phyloP scores from a whole-genome alignment of 2,329 filamentous ascomycete genomes.

The Balansia obtecta region DNA sequence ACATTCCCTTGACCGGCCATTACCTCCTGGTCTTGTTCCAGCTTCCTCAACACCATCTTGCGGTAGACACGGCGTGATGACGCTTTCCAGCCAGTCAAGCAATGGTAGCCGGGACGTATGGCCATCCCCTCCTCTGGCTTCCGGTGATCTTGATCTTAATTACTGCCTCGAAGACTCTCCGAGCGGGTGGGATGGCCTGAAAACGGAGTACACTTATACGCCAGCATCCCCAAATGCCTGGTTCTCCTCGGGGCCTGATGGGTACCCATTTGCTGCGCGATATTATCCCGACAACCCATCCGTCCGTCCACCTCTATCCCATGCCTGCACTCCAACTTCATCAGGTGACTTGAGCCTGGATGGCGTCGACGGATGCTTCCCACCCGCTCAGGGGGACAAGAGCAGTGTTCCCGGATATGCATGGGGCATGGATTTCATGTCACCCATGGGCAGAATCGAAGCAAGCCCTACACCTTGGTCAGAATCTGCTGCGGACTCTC shows the following conservation, averaged over 20 bases:
- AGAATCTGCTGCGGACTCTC: constrained; percentile 5
- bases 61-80: constrained; percentile 6
- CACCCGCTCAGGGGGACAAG: neutral
- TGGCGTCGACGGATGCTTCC: neutral
- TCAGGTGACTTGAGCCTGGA: neutral
- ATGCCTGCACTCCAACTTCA: neutral
- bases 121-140: constrained; percentile 23
- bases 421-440: neutral
- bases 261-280: neutral
- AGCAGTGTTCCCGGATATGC: neutral
- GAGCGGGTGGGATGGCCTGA: neutral
- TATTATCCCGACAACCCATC: neutral
- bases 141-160: constrained; percentile 1
- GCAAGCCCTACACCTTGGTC: constrained; percentile 3
- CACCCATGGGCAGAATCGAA: constrained; percentile 8
- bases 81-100: constrained; percentile 6
- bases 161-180: constrained; percentile 3
- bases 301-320: neutral
- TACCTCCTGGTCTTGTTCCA: constrained; percentile 6
- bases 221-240: neutral
- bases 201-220: neutral
- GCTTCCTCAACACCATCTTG: constrained; percentile 14
- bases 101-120: constrained; percentile 14
- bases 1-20: neutral
- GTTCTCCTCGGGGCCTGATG: neutral